Conservation (phyloP, 805 yeast species). For the Metschnikowia continentalis region DNA sequence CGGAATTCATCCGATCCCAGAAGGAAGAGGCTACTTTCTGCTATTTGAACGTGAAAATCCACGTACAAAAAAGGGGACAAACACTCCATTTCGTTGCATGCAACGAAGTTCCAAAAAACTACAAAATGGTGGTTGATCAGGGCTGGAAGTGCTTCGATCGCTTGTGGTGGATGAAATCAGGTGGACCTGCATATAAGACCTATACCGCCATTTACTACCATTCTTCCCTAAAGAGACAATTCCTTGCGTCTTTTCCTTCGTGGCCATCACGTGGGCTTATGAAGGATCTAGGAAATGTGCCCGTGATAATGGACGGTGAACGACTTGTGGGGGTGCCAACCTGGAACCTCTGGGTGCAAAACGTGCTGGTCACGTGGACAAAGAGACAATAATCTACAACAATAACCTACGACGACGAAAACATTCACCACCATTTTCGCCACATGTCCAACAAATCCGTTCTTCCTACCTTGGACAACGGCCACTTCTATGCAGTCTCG, state of each 20-base stretch:
- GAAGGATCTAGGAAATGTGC: not conserved
- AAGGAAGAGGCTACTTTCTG: not conserved
- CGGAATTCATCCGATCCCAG: not conserved
- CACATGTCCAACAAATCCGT: conserved; percentile 31
- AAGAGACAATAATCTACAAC: conserved; percentile 27
- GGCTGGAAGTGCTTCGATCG: conserved; percentile 11
- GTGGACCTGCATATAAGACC: not conserved
- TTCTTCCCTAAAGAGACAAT: not conserved
- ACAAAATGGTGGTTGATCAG: not conserved
- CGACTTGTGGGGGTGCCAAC: conserved; percentile 1
- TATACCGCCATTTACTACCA: not conserved
- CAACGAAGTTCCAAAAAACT: not conserved
- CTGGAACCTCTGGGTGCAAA: not conserved
- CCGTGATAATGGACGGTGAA: not conserved
- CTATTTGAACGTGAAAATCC: conserved; percentile 1
- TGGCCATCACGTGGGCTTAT: not conserved
- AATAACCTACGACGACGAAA: conserved; percentile 77
- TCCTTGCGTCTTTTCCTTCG: conserved; percentile 1
- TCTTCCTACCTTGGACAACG: conserved; percentile 15
- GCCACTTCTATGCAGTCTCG: conserved; percentile 76
- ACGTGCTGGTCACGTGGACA: not conserved
- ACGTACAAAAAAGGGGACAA: not conserved
- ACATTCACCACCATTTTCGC: conserved; percentile 67
- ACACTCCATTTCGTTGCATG: not conserved
- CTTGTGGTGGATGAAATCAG: conserved; percentile 16